Conservation (phyloP, 441 rosid genomes). For the Mallotus repandus region DNA sequence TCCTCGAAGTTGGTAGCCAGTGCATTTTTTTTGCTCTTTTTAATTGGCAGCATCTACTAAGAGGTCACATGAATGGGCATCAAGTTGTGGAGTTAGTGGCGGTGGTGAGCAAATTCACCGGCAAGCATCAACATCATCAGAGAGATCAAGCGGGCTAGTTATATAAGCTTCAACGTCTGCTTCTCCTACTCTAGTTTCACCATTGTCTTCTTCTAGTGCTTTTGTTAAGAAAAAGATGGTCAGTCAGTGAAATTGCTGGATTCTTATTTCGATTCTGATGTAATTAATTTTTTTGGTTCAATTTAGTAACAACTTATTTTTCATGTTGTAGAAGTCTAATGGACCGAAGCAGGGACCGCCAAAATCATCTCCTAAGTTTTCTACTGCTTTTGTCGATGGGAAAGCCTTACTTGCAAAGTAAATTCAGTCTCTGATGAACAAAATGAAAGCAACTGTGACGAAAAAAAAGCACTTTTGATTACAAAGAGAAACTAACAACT, state of each 20-base stretch:
- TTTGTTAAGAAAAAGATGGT: conserved; percentile 62
- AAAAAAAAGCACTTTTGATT: conserved; percentile 23
- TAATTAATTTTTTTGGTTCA: neutral
- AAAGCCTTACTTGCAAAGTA: conserved; percentile 13
- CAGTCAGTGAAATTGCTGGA: conserved; percentile 17
- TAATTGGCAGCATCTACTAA: conserved; percentile 63
- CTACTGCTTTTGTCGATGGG: conserved; percentile 36
- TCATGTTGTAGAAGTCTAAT: conserved; percentile 54
- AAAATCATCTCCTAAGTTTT: conserved; percentile 49
- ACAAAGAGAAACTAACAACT: conserved; percentile 1
- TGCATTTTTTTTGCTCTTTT: neutral
- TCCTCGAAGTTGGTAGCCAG: no score
- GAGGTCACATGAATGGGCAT: conserved; percentile 92
- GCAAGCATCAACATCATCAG: conserved; percentile 85
- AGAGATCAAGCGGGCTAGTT: conserved; percentile 58
- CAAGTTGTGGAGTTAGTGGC: conserved; percentile 55
- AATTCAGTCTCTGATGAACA: conserved; percentile 3
- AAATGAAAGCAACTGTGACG: conserved; percentile 3
- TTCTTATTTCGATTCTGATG: neutral
- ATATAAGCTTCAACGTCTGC: conserved; percentile 33
- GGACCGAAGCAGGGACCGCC: conserved; percentile 78
- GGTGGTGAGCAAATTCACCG: conserved; percentile 69
- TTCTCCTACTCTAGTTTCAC: no score
- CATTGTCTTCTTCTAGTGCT: no score
- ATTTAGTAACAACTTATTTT: neutral